Evolutionary conservation across 2,329 filamentous ascomycete species (phyloP).

Genomic region (Anisogramma anomala): DNA sequence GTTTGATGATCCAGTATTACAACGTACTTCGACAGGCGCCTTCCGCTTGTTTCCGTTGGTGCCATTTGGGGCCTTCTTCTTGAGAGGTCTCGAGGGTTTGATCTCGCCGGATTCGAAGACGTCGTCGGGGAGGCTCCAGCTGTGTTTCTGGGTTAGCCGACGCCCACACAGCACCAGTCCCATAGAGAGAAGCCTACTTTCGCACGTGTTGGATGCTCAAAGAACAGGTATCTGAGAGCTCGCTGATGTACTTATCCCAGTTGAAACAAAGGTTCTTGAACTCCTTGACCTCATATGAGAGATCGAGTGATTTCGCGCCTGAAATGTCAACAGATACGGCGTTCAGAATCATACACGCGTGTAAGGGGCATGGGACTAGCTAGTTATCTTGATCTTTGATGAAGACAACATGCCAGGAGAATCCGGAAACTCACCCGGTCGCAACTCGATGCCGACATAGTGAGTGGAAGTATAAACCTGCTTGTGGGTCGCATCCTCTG

Average conservation of each 20-base stretch:
- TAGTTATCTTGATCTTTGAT: too few species aligned
- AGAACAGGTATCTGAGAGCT: constrained; percentile 39
- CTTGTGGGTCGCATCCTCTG: constrained; percentile 16
- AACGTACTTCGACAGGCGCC: constrained; percentile 31
- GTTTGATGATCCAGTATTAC: constrained; percentile 5
- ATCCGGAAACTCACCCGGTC: constrained; percentile 47
- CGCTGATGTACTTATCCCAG: constrained; percentile 63
- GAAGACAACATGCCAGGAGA: not conserved
- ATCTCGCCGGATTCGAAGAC: constrained; percentile 74
- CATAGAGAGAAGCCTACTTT: constrained; percentile 48
- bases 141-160: constrained; percentile 27
- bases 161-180: not conserved
- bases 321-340: constrained; percentile 25
- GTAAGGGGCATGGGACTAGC: constrained; percentile 1
- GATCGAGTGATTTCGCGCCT: constrained; percentile 61
- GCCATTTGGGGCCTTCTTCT: constrained; percentile 35
- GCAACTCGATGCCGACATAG: constrained; percentile 80
- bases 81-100: constrained; percentile 48
- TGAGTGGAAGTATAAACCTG: constrained; percentile 80
- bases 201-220: constrained; percentile 74
- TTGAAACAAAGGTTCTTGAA: constrained; percentile 74
- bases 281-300: constrained; percentile 69
- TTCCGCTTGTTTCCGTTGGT: constrained; percentile 39
- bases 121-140: constrained; percentile 79
- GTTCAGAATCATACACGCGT: constrained; percentile 14